Base-by-base conservation (phyloP, 192 early-diverging fungal species). In the Geranomyces michiganensis region DNA sequence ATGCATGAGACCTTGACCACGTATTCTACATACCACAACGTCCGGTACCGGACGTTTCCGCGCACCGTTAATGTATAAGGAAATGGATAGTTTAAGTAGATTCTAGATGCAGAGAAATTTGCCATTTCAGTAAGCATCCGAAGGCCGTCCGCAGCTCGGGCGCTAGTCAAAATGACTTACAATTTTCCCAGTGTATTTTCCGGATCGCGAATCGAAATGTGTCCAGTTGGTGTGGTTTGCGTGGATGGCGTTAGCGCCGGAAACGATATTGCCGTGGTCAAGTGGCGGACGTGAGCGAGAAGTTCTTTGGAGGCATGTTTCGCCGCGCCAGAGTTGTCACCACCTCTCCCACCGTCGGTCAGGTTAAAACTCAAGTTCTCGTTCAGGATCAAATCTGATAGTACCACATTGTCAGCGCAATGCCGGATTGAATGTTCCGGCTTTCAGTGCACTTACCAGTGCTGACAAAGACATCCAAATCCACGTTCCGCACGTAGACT, bases 151-250 rank as follows among this genome's bases (percentile, higher is more conserved):
- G n/a, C n/a, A n/a, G n/a, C n/a, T 17, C n/a, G 43, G 13, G 48
- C 48, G 22, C 24, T 12, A 56, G 55, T 24, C 58, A 27, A 26
- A 17, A 26, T 32, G 58, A 68, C 66, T 51, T 68, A 68, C 66
- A 55, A 9, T 68, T 56, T 68, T 29, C 66, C 66, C 17, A 68
- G 21, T 1, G 66, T 68, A 68, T 55, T 68, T 56, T 68, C 66
- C 13, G 66, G 66, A 27, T 68, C 66, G 22, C 53, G 48, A 33
- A 68, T 68, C 24, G 26, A 22, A 15, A 68, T 55, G 51, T 68
- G 66, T 0, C 45, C 53, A 8, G 29, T 31, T 0, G 66, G 45
- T 33, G 43, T 48, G 30, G 66, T 68, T 15, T 30, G 66, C 0
- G 66, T 49, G 30, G 47, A 32, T 14, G 66, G 51, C 14, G 66